phyloP scores from a whole-genome alignment of 1,284 basidiomycete genomes.

The Apiotrichum laibachii region DNA sequence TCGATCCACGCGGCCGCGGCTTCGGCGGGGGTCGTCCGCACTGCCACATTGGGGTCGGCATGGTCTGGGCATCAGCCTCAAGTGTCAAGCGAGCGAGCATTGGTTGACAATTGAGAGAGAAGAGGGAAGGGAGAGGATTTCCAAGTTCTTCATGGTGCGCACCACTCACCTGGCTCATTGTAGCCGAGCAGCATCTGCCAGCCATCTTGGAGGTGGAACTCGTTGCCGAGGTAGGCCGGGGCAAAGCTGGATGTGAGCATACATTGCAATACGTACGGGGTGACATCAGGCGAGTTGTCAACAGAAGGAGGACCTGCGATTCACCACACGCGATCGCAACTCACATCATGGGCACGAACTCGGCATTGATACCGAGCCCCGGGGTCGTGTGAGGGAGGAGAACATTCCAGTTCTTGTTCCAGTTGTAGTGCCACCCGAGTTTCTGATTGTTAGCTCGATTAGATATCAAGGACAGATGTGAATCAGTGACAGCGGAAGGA shows the following conservation, averaged over 20 bases:
- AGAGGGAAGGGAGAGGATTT: no score
- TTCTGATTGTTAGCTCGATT: conserved; percentile 4
- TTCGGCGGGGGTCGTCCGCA: conserved; percentile 20
- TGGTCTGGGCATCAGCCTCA: conserved; percentile 29
- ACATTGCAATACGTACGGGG: no score
- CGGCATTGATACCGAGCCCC: conserved; percentile 35
- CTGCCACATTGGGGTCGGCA: conserved; percentile 31
- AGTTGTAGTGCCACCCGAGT: conserved; percentile 48
- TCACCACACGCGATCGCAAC: no score
- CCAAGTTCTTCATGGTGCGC: no score
- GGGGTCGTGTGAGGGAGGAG: conserved; percentile 34
- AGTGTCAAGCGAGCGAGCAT: no score
- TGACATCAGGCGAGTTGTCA: no score
- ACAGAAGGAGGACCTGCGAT: no score
- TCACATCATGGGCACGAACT: conserved; percentile 49
- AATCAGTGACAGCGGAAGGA: no score
- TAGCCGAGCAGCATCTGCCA: conserved; percentile 39
- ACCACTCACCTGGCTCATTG: conserved; percentile 45
- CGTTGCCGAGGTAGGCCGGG: conserved; percentile 36
- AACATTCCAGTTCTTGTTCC: conserved; percentile 46
- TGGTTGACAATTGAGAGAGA: no score
- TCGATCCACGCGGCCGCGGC: conserved; percentile 37
- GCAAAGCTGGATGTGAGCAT: conserved; percentile 34
- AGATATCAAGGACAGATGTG: no score
- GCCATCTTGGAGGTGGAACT: conserved; percentile 27